A percentile compares a stretch with the other conserved stretches of the same genome.
These are phyloP conservation scores for Erodium texanum DNA, from an alignment of 441 rosid genomes.

Conservation along the genomic window DNA sequence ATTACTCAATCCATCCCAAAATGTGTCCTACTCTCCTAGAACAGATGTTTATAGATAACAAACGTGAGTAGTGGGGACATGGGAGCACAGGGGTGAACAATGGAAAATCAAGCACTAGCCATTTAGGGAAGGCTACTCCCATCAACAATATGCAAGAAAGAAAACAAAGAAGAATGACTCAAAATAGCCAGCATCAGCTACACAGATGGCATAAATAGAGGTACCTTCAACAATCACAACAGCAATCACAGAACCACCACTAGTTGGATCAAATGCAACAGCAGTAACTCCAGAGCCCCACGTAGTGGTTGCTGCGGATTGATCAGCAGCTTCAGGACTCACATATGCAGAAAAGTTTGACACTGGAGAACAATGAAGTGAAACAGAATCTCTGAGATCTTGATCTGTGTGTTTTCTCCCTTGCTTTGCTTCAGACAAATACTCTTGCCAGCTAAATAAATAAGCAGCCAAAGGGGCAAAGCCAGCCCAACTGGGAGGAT, in stretches of 20 bases:
- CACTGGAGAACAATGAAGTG: constrained; percentile 94
- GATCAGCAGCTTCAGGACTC: constrained; percentile 98
- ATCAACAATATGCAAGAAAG: background rate
- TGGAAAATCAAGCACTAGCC: too few relatives aligned
- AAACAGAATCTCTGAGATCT: constrained; percentile 52
- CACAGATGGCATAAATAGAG: constrained; percentile 15
- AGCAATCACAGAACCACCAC: constrained; percentile 96
- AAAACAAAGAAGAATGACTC: background rate
- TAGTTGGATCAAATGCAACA: constrained; percentile 97
- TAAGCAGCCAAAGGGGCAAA: constrained; percentile 97
- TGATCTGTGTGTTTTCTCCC: constrained; percentile 63
- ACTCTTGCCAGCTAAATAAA: constrained; percentile 96
- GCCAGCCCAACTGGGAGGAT: constrained; percentile 91
- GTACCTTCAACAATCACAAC: constrained; percentile 98
- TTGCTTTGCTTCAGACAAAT: constrained; percentile 67
- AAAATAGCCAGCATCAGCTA: constrained; percentile 14
- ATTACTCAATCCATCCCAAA: background rate
- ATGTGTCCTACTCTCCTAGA: background rate
- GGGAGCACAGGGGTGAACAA: too few relatives aligned
- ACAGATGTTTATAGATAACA: too few relatives aligned
- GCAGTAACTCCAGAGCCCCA: constrained; percentile 99
- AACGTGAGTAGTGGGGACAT: too few relatives aligned
- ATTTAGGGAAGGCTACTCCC: too few relatives aligned
- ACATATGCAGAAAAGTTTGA: constrained; percentile 99
- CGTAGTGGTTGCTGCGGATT: constrained; percentile 95